Conservation (phyloP, 495 filamentous ascomycete species). For the Evernia prunastri region DNA sequence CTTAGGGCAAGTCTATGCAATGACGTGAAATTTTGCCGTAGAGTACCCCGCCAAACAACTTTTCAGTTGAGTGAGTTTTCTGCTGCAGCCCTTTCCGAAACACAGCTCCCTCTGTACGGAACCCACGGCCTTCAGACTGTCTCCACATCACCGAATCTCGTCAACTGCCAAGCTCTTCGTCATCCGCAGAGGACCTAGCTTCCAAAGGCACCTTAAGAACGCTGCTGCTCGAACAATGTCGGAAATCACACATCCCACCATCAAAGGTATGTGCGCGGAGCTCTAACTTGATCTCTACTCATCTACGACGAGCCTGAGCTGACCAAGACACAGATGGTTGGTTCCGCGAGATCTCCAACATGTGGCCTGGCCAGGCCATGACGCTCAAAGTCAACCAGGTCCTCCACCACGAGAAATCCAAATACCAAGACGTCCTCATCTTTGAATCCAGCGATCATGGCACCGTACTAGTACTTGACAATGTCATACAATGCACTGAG, state of each 20-base stretch:
- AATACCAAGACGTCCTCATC: conserved; percentile 97
- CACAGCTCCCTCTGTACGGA: background rate
- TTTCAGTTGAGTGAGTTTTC: too few species aligned
- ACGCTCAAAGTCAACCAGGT: conserved; percentile 95
- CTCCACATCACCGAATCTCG: background rate
- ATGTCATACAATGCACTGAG: conserved; percentile 98
- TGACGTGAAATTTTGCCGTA: background rate
- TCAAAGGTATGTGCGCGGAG: conserved; percentile 44
- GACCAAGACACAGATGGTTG: conserved; percentile 72
- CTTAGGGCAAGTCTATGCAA: conserved; percentile 13
- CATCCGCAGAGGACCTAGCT: background rate
- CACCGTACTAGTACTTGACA: conserved; percentile 95
- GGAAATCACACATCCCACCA: conserved; percentile 54
- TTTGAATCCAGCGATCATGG: conserved; percentile 97
- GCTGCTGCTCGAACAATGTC: conserved; percentile 34
- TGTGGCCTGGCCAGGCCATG: conserved; percentile 99
- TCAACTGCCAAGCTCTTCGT: background rate
- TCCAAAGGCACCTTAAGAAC: background rate
- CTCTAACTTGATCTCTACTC: background rate
- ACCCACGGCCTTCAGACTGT: background rate
- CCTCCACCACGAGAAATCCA: conserved; percentile 96
- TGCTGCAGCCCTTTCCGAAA: background rate
- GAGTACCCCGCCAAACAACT: background rate
- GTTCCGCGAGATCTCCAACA: conserved; percentile 95
- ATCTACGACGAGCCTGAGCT: conserved; percentile 1